A percentile compares a stretch with the other conserved stretches of the same genome.
Evolutionary conservation across 139 green algal species (phyloP).

Genomic region (Nannochloris sp.): DNA sequence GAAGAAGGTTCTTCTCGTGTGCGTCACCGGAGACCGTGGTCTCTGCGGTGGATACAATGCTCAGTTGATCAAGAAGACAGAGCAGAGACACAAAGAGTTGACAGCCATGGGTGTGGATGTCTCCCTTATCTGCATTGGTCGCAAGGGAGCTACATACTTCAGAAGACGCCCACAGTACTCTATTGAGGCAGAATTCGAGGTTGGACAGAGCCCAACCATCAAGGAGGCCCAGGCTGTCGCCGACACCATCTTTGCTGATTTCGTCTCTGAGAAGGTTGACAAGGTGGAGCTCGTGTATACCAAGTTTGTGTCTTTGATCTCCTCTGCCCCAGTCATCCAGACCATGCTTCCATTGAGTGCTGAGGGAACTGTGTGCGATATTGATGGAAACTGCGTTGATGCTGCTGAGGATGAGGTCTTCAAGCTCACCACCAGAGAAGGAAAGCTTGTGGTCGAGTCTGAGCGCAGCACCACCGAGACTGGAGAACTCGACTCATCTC

Average conservation of each 20-base stretch:
- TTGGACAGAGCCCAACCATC: slow-evolving; percentile 80
- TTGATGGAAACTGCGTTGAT: slow-evolving; percentile 95
- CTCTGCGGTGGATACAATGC: slow-evolving; percentile 99
- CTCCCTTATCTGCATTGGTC: slow-evolving; percentile 79
- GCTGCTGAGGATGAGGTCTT: slow-evolving; percentile 96
- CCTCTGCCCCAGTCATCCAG: slow-evolving; percentile 79
- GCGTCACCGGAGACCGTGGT: slow-evolving; percentile 91
- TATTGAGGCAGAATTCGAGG: slow-evolving; percentile 60
- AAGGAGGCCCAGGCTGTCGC: slow-evolving; percentile 95
- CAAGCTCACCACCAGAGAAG: slow-evolving; percentile 85
- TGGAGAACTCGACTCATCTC: slow-evolving; percentile 63
- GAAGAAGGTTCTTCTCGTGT: slow-evolving; percentile 85
- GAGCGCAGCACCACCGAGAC: slow-evolving; percentile 65
- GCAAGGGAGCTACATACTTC: slow-evolving; percentile 92
- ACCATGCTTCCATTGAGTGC: slow-evolving; percentile 90
- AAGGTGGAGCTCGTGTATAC: slow-evolving; percentile 99
- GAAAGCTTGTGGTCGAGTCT: slow-evolving; percentile 78
- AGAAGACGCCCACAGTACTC: slow-evolving; percentile 76
- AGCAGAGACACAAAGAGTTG: slow-evolving; percentile 82
- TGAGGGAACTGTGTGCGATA: slow-evolving; percentile 71
- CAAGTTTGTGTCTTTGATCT: slow-evolving; percentile 97
- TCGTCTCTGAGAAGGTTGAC: slow-evolving; percentile 88
- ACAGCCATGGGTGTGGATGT: slow-evolving; percentile 68
- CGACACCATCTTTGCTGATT: slow-evolving; percentile 94
- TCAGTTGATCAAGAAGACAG: slow-evolving; percentile 77